Percentiles rank a stretch among this genome's conserved stretches.
Conservation (phyloP, 2,329 filamentous ascomycete species). For the Ceratocystis colombiana region DNA sequence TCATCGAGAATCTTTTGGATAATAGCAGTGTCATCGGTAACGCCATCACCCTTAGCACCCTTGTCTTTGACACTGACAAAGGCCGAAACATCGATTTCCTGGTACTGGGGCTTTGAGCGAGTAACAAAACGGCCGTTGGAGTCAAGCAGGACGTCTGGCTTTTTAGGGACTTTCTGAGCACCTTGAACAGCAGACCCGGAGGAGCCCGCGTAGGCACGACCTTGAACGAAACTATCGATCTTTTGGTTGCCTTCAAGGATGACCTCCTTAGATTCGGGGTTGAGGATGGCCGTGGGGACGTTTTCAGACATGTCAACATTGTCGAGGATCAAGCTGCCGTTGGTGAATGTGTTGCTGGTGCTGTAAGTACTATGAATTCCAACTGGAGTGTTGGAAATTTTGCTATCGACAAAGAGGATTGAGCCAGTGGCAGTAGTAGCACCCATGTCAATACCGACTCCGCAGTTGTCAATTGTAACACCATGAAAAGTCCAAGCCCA, state of each 20-base stretch:
- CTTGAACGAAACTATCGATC: slow-evolving; percentile 67
- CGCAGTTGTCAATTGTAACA: slow-evolving; percentile 61
- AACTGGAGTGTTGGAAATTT: slow-evolving; percentile 61
- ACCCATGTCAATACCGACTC: slow-evolving; percentile 67
- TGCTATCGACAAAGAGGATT: slow-evolving; percentile 71
- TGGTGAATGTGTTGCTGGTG: slow-evolving; percentile 52
- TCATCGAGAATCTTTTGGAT: slow-evolving; percentile 70
- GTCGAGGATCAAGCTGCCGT: slow-evolving; percentile 74
- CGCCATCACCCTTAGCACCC: slow-evolving; percentile 80
- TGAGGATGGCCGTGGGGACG: slow-evolving; percentile 56
- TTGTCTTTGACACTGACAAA: slow-evolving; percentile 76
- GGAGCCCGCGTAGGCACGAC: slow-evolving; percentile 55
- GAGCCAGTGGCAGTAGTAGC: slow-evolving; percentile 72
- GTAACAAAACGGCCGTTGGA: slow-evolving; percentile 60
- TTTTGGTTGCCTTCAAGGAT: slow-evolving; percentile 61
- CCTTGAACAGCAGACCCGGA: slow-evolving; percentile 49
- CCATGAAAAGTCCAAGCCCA: slow-evolving; percentile 79
- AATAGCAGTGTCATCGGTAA: slow-evolving; percentile 74
- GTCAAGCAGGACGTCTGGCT: slow-evolving; percentile 58
- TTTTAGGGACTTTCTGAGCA: slow-evolving; percentile 42
- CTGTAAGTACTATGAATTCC: slow-evolving; percentile 70
- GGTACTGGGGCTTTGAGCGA: slow-evolving; percentile 82
- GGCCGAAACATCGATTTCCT: slow-evolving; percentile 50
- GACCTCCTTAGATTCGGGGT: slow-evolving; percentile 43
- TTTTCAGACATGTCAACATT: slow-evolving; percentile 73